Conservation (phyloP, 495 filamentous ascomycete genomes). For the Penicillium longicatenatum region DNA sequence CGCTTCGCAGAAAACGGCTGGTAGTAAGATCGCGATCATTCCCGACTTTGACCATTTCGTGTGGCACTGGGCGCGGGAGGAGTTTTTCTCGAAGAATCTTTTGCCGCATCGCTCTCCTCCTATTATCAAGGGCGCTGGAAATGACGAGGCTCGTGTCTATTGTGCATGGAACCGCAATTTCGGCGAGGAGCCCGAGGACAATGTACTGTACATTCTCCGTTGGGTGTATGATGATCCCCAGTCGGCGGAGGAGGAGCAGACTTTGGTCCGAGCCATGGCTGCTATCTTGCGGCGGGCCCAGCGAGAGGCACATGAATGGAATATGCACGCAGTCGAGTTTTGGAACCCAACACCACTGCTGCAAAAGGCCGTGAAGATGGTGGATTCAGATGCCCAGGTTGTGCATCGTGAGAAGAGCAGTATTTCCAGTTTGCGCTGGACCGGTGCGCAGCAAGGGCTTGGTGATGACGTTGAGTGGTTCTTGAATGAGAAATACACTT, state of each 20-base stretch:
- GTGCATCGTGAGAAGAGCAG: constrained; percentile 63
- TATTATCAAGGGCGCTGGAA: constrained; percentile 67
- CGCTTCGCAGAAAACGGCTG: constrained; percentile 34
- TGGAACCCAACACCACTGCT: constrained; percentile 66
- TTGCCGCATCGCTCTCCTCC: constrained; percentile 45
- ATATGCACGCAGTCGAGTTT: constrained; percentile 59
- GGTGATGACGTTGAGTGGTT: constrained; percentile 74
- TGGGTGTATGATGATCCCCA: constrained; percentile 66
- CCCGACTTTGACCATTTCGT: constrained; percentile 72
- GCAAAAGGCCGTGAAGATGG: constrained; percentile 58
- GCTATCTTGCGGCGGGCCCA: constrained; percentile 56
- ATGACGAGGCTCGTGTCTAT: constrained; percentile 61
- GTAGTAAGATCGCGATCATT: constrained; percentile 60
- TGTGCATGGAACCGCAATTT: constrained; percentile 82
- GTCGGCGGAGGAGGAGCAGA: constrained; percentile 40
- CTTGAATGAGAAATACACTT: constrained; percentile 89
- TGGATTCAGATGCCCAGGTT: constrained; percentile 50
- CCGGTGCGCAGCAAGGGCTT: constrained; percentile 49
- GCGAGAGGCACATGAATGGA: constrained; percentile 57
- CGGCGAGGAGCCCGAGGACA: constrained; percentile 54
- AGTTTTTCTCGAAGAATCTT: constrained; percentile 68
- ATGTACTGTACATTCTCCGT: constrained; percentile 77
- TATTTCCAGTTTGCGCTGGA: constrained; percentile 67
- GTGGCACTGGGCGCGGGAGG: constrained; percentile 89
- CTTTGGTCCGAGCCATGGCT: constrained; percentile 46